Conservation (phyloP, 2,329 filamentous ascomycete genomes). For the Alternaria infectoria region DNA sequence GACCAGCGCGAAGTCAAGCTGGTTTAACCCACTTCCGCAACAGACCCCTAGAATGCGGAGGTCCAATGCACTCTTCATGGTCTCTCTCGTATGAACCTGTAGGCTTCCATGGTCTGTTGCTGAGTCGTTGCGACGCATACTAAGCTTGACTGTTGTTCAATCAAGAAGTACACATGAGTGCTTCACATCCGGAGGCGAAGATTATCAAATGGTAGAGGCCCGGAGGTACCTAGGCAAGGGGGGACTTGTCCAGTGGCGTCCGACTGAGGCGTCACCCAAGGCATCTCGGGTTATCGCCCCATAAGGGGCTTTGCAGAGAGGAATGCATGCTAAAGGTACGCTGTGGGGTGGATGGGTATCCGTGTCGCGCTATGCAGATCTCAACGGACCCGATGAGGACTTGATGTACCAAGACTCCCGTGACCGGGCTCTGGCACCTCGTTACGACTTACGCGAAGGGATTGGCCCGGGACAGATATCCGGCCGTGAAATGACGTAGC, state of each 20-base stretch:
- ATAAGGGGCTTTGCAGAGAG: neutral
- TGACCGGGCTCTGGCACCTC: neutral
- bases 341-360: neutral
- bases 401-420: neutral
- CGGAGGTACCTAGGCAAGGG: neutral
- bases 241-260: neutral
- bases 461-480: neutral
- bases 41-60: conserved; percentile 63
- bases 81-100: neutral
- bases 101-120: conserved; percentile 9
- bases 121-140: conserved; percentile 22
- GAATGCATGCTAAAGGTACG: neutral
- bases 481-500: conserved; percentile 7
- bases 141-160: neutral
- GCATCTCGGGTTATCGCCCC: neutral
- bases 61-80: conserved; percentile 45
- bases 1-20: conserved; percentile 65
- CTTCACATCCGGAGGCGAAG: neutral
- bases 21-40: conserved; percentile 61
- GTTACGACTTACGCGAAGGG: conserved; percentile 15
- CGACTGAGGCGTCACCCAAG: neutral
- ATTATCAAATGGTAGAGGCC: neutral
- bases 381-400: neutral
- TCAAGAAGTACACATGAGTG: neutral
- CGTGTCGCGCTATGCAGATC: neutral